phyloP scores from a whole-genome alignment of 768 basidiomycete genomes.

The Serendipita sp. region DNA sequence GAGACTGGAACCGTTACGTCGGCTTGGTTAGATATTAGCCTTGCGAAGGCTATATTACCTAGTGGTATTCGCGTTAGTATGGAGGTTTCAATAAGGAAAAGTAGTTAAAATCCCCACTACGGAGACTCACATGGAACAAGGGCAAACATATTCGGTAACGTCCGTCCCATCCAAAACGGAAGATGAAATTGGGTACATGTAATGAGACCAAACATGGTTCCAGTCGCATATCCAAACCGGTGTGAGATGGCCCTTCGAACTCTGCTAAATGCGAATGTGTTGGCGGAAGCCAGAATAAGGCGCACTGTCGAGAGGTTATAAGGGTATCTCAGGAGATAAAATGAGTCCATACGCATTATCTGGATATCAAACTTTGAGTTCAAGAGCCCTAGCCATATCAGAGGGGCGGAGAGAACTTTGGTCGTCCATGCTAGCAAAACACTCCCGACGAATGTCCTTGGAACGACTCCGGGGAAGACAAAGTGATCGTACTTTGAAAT shows the following conservation, averaged over 20 bases:
- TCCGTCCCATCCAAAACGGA: constrained; percentile 85
- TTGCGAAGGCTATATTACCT: background rate
- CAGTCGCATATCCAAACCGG: constrained; percentile 46
- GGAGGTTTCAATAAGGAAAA: background rate
- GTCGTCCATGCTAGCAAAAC: constrained; percentile 46
- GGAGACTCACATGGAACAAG: constrained; percentile 45
- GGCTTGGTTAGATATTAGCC: background rate
- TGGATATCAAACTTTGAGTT: constrained; percentile 53
- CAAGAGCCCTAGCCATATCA: constrained; percentile 27
- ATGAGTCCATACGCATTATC: constrained; percentile 37
- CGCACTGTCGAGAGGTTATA: constrained; percentile 36
- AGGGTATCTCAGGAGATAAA: background rate
- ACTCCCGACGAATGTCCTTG: constrained; percentile 73
- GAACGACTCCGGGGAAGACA: constrained; percentile 74
- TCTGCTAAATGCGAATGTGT: constrained; percentile 44
- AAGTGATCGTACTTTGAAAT: constrained; percentile 78
- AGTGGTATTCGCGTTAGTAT: too few species aligned
- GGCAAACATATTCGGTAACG: constrained; percentile 90
- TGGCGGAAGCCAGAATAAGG: constrained; percentile 48
- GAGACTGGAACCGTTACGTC: constrained; percentile 26
- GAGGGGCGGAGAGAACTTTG: constrained; percentile 32
- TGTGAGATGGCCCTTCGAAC: constrained; percentile 44
- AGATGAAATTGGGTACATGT: constrained; percentile 78
- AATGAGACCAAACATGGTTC: constrained; percentile 48
- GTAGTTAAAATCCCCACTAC: background rate